A percentile compares a stretch with the other conserved stretches of the same genome.
Conservation (phyloP, 1,139 yeast genomes). For the Kodamaea fungicola region DNA sequence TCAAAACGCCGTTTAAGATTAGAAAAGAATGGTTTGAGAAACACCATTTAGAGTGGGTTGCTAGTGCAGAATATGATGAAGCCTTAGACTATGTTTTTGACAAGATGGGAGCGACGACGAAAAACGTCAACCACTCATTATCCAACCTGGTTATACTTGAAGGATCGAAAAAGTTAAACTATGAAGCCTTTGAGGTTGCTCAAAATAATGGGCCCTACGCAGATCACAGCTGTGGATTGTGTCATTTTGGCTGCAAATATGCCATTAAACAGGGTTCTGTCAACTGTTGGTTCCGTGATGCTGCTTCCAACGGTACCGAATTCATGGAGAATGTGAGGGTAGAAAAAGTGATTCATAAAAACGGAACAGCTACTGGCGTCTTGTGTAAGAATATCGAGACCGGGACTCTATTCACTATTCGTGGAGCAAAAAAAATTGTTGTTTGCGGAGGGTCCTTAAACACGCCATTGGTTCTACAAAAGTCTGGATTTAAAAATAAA, state of each 20-base stretch:
- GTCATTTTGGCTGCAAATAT: constrained; percentile 50
- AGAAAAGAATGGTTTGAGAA: constrained; percentile 55
- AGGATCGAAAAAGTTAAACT: constrained; percentile 47
- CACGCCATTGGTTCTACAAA: constrained; percentile 49
- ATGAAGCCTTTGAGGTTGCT: constrained; percentile 35
- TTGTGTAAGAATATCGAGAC: constrained; percentile 29
- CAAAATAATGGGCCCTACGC: constrained; percentile 50
- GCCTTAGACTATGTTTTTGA: constrained; percentile 48
- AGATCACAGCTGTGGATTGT: constrained; percentile 48
- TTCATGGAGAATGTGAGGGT: constrained; percentile 51
- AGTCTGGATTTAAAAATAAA: constrained; percentile 52
- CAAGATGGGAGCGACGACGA: constrained; percentile 50
- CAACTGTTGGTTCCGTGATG: constrained; percentile 51
- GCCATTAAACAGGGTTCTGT: constrained; percentile 57
- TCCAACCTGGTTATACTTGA: constrained; percentile 45
- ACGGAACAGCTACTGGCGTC: constrained; percentile 47
- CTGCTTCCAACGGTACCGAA: constrained; percentile 45
- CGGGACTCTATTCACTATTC: constrained; percentile 32
- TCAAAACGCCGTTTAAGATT: constrained; percentile 51
- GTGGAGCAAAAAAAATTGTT: constrained; percentile 46
- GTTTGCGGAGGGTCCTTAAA: constrained; percentile 51
- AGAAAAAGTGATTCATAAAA: constrained; percentile 32
- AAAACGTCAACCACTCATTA: constrained; percentile 44
- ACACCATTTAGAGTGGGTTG: constrained; percentile 48
- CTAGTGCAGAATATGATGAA: constrained; percentile 39